Conservation (phyloP, 805 yeast species). For the Suhomyces sp. region DNA sequence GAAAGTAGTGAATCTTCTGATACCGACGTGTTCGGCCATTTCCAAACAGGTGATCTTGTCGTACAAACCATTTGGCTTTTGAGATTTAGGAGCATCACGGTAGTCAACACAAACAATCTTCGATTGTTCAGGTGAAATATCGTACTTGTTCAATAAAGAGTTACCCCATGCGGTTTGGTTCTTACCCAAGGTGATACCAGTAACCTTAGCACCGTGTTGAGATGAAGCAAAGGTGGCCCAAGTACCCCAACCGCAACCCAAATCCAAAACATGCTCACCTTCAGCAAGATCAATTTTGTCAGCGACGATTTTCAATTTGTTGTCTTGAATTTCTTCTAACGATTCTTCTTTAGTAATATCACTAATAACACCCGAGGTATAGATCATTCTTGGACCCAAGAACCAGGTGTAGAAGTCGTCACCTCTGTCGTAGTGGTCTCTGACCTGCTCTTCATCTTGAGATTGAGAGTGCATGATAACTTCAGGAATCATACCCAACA, state of each 20-base stretch:
- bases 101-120: conserved; percentile 79
- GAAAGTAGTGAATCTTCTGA: conserved; percentile 74
- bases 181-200: conserved; percentile 86
- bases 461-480: conserved; percentile 88
- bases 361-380: conserved; percentile 80
- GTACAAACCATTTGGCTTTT: conserved; percentile 48
- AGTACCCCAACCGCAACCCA: conserved; percentile 98
- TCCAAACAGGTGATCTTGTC: conserved; percentile 87
- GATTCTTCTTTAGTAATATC: conserved; percentile 62
- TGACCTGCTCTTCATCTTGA: conserved; percentile 94
- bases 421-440: conserved; percentile 95
- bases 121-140: conserved; percentile 66
- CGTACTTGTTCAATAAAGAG: conserved; percentile 62
- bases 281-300: conserved; percentile 73
- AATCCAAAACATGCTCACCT: conserved; percentile 75
- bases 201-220: conserved; percentile 78
- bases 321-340: conserved; percentile 80
- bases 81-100: conserved; percentile 81
- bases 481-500: conserved; percentile 88
- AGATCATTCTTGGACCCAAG: conserved; percentile 91
- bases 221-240: conserved; percentile 80
- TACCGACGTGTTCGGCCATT: conserved; percentile 97
- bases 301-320: conserved; percentile 82
- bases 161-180: conserved; percentile 93
- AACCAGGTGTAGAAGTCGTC: conserved; percentile 94